These are phyloP conservation scores for Pholiota adiposa DNA, from an alignment of 1,284 basidiomycete genomes.

Conservation along the genomic window DNA sequence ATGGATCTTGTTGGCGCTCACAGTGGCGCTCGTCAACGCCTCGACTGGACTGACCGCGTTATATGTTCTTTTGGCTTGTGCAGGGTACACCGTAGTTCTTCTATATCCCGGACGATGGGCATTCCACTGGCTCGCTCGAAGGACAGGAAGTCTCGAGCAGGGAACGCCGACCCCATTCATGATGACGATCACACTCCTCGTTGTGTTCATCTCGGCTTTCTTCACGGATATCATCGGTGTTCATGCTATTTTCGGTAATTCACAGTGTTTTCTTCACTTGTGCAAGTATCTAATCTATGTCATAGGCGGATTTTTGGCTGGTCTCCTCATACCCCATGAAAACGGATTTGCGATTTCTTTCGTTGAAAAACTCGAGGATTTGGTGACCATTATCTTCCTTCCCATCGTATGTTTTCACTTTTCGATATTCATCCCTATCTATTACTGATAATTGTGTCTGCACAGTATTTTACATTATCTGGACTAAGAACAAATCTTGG, in stretches of 20 bases:
- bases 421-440: background rate
- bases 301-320: constrained; percentile 83
- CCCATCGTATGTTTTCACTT: constrained; percentile 64
- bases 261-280: constrained; percentile 27
- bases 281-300: background rate
- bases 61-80: constrained; percentile 78
- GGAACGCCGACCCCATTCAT: constrained; percentile 75
- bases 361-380: constrained; percentile 80
- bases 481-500: constrained; percentile 87
- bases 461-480: constrained; percentile 81
- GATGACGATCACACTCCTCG: constrained; percentile 79
- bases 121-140: constrained; percentile 67
- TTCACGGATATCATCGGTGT: constrained; percentile 89
- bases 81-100: constrained; percentile 78
- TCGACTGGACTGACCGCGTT: constrained; percentile 77
- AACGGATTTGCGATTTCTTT: constrained; percentile 83
- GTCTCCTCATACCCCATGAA: constrained; percentile 88
- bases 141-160: constrained; percentile 77
- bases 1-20: constrained; percentile 79
- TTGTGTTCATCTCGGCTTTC: constrained; percentile 82
- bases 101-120: constrained; percentile 70
- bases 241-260: constrained; percentile 64
- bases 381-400: constrained; percentile 75
- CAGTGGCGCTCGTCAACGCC: constrained; percentile 89
- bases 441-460: background rate